Evolutionary conservation across 1,284 basidiomycete genomes (phyloP).

Genomic region (Ganoderma boninense): DNA sequence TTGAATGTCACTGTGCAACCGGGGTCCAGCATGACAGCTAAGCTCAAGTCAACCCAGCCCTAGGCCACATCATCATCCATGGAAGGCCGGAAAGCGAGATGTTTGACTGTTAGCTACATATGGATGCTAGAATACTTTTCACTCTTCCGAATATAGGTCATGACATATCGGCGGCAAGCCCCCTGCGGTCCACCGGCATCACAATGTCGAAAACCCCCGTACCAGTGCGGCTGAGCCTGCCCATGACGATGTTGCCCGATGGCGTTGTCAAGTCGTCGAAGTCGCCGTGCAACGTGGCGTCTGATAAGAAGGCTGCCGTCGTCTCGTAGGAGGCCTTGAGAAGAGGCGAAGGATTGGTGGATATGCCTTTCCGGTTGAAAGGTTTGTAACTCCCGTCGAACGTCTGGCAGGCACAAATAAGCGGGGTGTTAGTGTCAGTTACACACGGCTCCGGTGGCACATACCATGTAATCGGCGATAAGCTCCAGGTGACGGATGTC

Average conservation of each 20-base stretch:
- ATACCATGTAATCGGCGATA: slow-evolving; percentile 98
- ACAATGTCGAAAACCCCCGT: slow-evolving; percentile 91
- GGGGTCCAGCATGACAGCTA: slow-evolving; percentile 16
- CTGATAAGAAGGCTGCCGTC: slow-evolving; percentile 94
- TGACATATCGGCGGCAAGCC: slow-evolving; percentile 19
- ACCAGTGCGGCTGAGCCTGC: slow-evolving; percentile 83
- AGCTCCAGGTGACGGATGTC: slow-evolving; percentile 95
- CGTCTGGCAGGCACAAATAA: slow-evolving; percentile 63
- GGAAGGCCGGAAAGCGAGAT: slow-evolving; percentile 15
- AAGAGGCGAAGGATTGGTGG: slow-evolving; percentile 90
- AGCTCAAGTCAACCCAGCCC: slow-evolving; percentile 2
- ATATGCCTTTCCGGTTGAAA: slow-evolving; percentile 96
- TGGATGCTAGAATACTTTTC: slow-evolving; percentile 32
- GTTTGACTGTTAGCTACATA: slow-evolving; percentile 23
- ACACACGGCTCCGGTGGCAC: slow-evolving; percentile 38
- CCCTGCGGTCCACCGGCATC: slow-evolving; percentile 52
- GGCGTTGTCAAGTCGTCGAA: slow-evolving; percentile 92
- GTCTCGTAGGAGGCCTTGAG: slow-evolving; percentile 99
- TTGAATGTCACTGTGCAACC: slow-evolving; percentile 11
- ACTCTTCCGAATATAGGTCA: slow-evolving; percentile 19
- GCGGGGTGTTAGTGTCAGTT: background rate
- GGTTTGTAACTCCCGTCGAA: slow-evolving; percentile 98
- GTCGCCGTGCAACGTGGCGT: slow-evolving; percentile 94
- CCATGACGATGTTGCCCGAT: slow-evolving; percentile 92
- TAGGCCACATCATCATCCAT: slow-evolving; percentile 7